Evolutionary conservation across 2,329 filamentous ascomycete genomes (phyloP).

Genomic region (Tolypocladium paradoxum): DNA sequence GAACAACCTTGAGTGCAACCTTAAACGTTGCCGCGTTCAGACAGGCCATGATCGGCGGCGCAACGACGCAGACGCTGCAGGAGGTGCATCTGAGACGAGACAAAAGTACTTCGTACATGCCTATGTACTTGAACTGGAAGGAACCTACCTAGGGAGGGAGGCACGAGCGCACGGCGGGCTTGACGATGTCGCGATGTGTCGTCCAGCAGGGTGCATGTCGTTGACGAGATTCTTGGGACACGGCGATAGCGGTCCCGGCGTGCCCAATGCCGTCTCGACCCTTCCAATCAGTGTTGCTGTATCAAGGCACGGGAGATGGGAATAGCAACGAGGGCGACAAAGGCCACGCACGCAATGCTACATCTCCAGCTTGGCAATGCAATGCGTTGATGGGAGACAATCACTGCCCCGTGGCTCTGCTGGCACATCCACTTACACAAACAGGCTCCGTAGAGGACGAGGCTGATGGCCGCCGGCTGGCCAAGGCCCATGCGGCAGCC

Average conservation of each 20-base stretch:
- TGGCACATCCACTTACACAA: not conserved
- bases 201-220: not conserved
- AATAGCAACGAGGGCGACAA: not conserved
- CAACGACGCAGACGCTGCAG: not conserved
- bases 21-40: conserved; percentile 5
- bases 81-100: not conserved
- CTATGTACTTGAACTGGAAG: too few species aligned
- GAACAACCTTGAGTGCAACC: conserved; percentile 12
- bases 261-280: not conserved
- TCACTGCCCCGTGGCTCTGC: not conserved
- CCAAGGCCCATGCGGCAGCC: not conserved
- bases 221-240: not conserved
- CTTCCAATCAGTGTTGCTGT: not conserved
- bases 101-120: too few species aligned
- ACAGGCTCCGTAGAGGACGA: not conserved
- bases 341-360: not conserved
- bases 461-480: not conserved
- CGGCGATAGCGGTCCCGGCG: not conserved
- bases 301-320: not conserved
- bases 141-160: too few species aligned
- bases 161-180: not conserved
- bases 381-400: not conserved
- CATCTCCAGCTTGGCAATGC: not conserved
- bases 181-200: not conserved
- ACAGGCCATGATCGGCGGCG: not conserved